A percentile compares a stretch with the other conserved stretches of the same genome.
Evolutionary conservation across 2,329 filamentous ascomycete species (phyloP).

Genomic region (Cadophora luteo-olivacea): DNA sequence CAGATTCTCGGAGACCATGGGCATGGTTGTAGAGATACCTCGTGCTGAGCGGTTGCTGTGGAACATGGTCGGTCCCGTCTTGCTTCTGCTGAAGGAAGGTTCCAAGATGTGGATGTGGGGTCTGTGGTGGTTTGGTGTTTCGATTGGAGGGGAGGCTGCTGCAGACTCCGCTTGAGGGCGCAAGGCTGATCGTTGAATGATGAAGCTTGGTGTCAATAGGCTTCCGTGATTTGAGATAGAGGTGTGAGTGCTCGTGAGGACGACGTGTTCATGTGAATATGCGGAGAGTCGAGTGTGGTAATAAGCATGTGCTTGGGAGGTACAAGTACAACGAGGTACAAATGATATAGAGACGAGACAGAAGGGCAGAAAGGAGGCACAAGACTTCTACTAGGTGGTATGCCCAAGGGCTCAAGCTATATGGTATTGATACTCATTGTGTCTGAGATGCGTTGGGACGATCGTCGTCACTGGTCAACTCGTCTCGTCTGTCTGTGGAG

Average conservation of each 20-base stretch:
- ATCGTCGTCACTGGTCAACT: conserved; percentile 17
- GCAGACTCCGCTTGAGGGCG: conserved; percentile 22
- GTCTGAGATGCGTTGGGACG: conserved; percentile 1
- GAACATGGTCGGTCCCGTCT: conserved; percentile 26
- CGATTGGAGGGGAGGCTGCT: conserved; percentile 21
- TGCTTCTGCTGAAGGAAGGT: conserved; percentile 6
- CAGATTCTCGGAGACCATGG: conserved; percentile 35
- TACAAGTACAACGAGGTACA: not conserved
- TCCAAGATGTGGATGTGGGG: not conserved
- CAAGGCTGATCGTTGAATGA: conserved; percentile 5
- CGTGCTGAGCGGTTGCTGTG: conserved; percentile 30
- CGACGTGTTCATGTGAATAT: not conserved
- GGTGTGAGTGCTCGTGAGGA: not conserved
- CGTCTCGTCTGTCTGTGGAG: not conserved
- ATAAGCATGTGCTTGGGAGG: conserved; percentile 7
- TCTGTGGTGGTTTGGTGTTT: conserved; percentile 10
- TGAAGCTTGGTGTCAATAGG: conserved; percentile 3
- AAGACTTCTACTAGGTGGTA: not conserved
- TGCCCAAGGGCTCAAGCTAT: not conserved
- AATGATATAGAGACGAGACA: not conserved
- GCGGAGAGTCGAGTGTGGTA: not conserved
- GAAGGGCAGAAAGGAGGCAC: not conserved
- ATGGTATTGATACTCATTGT: conserved; percentile 10
- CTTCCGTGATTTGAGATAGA: not conserved
- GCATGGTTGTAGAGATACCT: conserved; percentile 27